Evolutionary conservation across 2,329 filamentous ascomycete species (phyloP).

Genomic region (Cladophialophora carrionii): DNA sequence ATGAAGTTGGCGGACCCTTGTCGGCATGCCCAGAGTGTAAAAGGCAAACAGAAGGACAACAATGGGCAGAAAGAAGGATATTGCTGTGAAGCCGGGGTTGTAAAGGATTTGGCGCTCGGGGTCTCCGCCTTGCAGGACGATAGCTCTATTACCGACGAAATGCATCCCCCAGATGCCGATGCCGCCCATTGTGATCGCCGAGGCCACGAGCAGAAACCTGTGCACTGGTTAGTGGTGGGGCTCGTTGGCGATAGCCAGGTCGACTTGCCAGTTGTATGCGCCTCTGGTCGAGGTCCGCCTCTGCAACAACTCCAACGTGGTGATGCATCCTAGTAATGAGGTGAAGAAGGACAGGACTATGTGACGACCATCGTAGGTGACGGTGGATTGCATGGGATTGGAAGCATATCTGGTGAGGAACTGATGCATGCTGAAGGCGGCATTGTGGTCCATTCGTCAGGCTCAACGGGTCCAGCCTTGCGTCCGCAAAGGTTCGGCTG

Average conservation of each 20-base stretch:
- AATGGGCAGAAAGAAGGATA: slow-evolving; percentile 81
- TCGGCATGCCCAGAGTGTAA: slow-evolving; percentile 65
- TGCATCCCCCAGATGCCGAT: slow-evolving; percentile 80
- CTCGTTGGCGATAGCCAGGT: neutral
- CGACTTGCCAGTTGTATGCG: slow-evolving; percentile 68
- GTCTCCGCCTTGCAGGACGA: slow-evolving; percentile 68
- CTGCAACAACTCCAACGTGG: slow-evolving; percentile 81
- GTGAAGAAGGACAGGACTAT: slow-evolving; percentile 69
- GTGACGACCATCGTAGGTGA: slow-evolving; percentile 27
- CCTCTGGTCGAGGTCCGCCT: slow-evolving; percentile 71
- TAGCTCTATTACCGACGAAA: slow-evolving; percentile 77
- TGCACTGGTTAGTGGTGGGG: neutral
- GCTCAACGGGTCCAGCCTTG: neutral
- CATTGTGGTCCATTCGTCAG: slow-evolving; percentile 22
- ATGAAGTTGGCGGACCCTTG: slow-evolving; percentile 61
- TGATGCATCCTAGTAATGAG: slow-evolving; percentile 74
- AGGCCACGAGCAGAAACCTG: slow-evolving; percentile 65
- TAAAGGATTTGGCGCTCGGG: slow-evolving; percentile 71
- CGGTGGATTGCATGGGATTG: slow-evolving; percentile 14
- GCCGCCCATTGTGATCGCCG: slow-evolving; percentile 72
- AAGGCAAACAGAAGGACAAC: slow-evolving; percentile 74
- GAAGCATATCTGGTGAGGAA: neutral
- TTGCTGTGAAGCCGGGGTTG: slow-evolving; percentile 69
- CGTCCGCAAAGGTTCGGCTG: neutral
- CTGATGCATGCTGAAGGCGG: slow-evolving; percentile 1